Conservation (phyloP, 2,329 filamentous ascomycete species). For the Stemphylium vesicarium region DNA sequence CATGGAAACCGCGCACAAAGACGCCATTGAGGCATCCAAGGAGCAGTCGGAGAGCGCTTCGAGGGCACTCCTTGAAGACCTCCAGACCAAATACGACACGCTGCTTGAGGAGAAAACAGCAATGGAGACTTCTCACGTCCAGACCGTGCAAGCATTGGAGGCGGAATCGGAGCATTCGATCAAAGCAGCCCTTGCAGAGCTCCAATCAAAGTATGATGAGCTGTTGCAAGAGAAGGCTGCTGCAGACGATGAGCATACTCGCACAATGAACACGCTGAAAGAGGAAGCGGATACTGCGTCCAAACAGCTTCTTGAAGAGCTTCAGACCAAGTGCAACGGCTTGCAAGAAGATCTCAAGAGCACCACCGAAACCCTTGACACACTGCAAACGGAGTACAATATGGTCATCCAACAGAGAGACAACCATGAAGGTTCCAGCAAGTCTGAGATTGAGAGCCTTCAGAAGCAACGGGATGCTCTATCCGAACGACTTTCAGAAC, state of each 20-base stretch:
- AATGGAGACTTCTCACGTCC: neutral
- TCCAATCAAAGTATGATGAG: constrained; percentile 23
- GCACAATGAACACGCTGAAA: neutral
- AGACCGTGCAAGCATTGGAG: constrained; percentile 8
- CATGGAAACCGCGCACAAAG: constrained; percentile 32
- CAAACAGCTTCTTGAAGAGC: constrained; percentile 8
- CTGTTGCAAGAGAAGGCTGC: constrained; percentile 28
- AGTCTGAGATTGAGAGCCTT: constrained; percentile 29
- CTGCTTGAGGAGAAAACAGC: constrained; percentile 6
- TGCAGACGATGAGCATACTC: constrained; percentile 1
- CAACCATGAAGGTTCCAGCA: constrained; percentile 18
- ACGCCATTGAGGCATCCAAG: constrained; percentile 34
- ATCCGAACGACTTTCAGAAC: constrained; percentile 27
- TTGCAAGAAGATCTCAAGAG: constrained; percentile 8
- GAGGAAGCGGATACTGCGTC: constrained; percentile 3
- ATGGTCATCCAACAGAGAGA: constrained; percentile 26
- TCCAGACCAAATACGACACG: constrained; percentile 22
- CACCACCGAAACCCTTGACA: constrained; percentile 6
- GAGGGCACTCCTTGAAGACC: constrained; percentile 16
- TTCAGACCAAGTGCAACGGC: constrained; percentile 23
- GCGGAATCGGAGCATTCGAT: constrained; percentile 7
- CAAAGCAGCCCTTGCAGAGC: constrained; percentile 6
- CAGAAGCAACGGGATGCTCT: constrained; percentile 26
- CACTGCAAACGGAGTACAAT: constrained; percentile 23
- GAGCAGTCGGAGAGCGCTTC: constrained; percentile 28